phyloP scores from a whole-genome alignment of 2,329 filamentous ascomycete genomes.

The Trichoderma lentiforme region DNA sequence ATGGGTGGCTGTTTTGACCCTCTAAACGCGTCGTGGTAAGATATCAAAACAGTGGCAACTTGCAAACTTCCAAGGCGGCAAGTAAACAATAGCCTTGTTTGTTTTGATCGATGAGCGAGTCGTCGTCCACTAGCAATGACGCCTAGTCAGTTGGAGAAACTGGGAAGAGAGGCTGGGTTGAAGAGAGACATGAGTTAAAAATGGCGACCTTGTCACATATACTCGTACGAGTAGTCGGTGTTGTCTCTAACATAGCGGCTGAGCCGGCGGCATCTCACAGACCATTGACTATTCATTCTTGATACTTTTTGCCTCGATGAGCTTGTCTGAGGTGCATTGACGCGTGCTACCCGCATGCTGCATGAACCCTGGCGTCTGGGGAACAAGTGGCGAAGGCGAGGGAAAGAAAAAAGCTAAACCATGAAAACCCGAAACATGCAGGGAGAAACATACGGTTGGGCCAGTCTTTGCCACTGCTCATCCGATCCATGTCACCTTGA shows the following conservation, averaged over 20 bases:
- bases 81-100: constrained; percentile 26
- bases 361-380: not conserved
- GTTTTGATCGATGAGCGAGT: constrained; percentile 29
- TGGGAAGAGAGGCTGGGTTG: not conserved
- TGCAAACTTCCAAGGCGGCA: not conserved
- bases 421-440: constrained; percentile 3
- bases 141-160: not conserved
- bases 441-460: constrained; percentile 1
- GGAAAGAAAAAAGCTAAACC: not conserved
- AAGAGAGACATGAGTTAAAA: not conserved
- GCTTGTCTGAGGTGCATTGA: not conserved
- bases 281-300: constrained; percentile 5
- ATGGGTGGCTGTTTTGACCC: not conserved
- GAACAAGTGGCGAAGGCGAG: not conserved
- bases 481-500: not conserved
- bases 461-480: constrained; percentile 2
- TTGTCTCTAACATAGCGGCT: constrained; percentile 1
- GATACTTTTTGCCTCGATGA: not conserved
- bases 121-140: not conserved
- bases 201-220: not conserved
- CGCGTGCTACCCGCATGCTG: not conserved
- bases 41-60: constrained; percentile 12
- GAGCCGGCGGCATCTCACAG: not conserved
- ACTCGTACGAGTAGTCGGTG: not conserved
- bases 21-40: not conserved